These are phyloP conservation scores for Globisporangium recalcitrans DNA, from an alignment of 352 stramenopile genomes.

Conservation along the genomic window DNA sequence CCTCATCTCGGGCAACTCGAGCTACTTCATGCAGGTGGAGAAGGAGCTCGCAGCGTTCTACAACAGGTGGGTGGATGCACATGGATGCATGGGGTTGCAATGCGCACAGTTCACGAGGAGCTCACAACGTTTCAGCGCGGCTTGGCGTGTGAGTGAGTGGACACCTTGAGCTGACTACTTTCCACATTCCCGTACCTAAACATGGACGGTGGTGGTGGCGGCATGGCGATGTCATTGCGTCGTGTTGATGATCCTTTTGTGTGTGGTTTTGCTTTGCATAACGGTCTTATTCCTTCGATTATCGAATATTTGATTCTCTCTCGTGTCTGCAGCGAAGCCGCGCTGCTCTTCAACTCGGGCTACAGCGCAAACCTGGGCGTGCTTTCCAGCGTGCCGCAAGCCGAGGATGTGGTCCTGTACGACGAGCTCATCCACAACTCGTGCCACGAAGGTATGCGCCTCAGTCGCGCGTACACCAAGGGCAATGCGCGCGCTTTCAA, in stretches of 20 bases:
- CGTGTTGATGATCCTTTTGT: not conserved
- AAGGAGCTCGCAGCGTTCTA: conserved; percentile 81
- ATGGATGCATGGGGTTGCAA: not conserved
- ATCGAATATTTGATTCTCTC: not conserved
- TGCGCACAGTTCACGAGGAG: not conserved
- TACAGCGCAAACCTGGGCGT: conserved; percentile 96
- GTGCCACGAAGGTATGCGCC: conserved; percentile 90
- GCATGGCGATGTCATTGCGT: not conserved
- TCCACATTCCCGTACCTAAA: not conserved
- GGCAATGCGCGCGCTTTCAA: conserved; percentile 56
- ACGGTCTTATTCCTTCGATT: conserved; percentile 10
- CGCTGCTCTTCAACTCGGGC: conserved; percentile 95
- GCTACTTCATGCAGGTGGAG: conserved; percentile 88
- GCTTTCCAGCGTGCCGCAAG: conserved; percentile 88
- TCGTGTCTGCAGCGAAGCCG: conserved; percentile 54
- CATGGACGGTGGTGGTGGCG: not conserved
- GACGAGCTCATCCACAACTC: conserved; percentile 97
- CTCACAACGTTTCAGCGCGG: not conserved
- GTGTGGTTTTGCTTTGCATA: not conserved
- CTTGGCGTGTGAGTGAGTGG: not conserved
- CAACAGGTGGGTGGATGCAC: conserved; percentile 34
- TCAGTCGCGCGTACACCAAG: conserved; percentile 66
- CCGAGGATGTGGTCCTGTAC: conserved; percentile 90
- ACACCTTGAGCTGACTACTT: conserved; percentile 2
- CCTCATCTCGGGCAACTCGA: conserved; percentile 93